Evolutionary conservation across 2,329 filamentous ascomycete species (phyloP).

Genomic region (Alternaria viburni): DNA sequence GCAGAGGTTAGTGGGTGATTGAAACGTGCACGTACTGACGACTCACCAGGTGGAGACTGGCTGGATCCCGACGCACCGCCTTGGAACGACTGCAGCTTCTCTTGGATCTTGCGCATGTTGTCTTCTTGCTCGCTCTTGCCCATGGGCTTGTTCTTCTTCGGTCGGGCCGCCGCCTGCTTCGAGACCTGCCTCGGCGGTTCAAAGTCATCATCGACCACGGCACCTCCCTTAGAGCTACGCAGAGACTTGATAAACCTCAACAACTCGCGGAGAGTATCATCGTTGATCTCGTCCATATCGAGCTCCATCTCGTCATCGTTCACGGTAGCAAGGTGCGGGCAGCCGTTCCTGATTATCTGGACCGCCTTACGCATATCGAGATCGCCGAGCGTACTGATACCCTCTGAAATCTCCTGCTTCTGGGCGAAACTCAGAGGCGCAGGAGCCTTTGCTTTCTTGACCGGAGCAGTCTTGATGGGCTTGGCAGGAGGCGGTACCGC

Average conservation of each 20-base stretch:
- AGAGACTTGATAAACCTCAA: constrained; percentile 60
- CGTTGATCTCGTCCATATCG: constrained; percentile 65
- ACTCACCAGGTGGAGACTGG: constrained; percentile 52
- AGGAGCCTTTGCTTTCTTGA: constrained; percentile 59
- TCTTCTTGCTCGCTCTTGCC: constrained; percentile 73
- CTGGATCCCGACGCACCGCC: constrained; percentile 52
- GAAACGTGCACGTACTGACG: constrained; percentile 14
- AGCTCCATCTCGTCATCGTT: constrained; percentile 69
- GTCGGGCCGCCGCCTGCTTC: constrained; percentile 56
- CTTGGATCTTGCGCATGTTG: constrained; percentile 68
- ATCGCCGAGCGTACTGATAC: constrained; percentile 80
- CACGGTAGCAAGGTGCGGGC: constrained; percentile 68
- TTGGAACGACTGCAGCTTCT: constrained; percentile 57
- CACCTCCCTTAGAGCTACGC: constrained; percentile 44
- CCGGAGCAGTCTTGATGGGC: constrained; percentile 51
- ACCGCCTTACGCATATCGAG: constrained; percentile 81
- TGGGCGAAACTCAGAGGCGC: constrained; percentile 76
- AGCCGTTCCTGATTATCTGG: constrained; percentile 85
- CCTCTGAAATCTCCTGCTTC: constrained; percentile 88
- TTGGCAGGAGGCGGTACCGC: constrained; percentile 40
- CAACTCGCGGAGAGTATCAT: constrained; percentile 62
- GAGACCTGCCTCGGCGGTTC: constrained; percentile 51
- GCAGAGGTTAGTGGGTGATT: constrained; percentile 24
- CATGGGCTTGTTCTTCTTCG: constrained; percentile 80
- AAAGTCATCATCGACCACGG: constrained; percentile 56